phyloP scores from a whole-genome alignment of 2,329 filamentous ascomycete genomes.

The Claviceps capensis region DNA sequence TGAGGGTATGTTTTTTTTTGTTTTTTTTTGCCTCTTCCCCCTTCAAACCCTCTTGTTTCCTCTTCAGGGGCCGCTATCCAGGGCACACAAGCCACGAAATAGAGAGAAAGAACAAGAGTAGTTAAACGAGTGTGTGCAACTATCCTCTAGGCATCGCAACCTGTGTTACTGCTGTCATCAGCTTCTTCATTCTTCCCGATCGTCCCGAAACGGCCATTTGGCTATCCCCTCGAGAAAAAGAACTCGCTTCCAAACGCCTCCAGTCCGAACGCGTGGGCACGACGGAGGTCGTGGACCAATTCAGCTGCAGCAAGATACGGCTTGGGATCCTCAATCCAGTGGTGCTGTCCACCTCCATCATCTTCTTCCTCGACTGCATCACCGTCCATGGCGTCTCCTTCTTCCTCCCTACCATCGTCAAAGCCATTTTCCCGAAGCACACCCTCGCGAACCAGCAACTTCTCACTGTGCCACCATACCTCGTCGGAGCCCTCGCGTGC shows the following conservation, averaged over 20 bases:
- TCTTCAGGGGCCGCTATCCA: background rate
- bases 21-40: background rate
- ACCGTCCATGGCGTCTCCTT: slow-evolving; percentile 61
- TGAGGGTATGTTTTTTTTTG: slow-evolving; percentile 27
- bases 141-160: slow-evolving; percentile 38
- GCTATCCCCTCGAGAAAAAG: slow-evolving; percentile 49
- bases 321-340: slow-evolving; percentile 52
- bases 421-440: slow-evolving; percentile 48
- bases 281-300: slow-evolving; percentile 41
- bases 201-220: slow-evolving; percentile 51
- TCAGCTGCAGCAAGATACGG: slow-evolving; percentile 45
- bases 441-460: slow-evolving; percentile 50
- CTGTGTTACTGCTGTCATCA: slow-evolving; percentile 35
- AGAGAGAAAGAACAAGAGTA: background rate
- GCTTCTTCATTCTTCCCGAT: slow-evolving; percentile 51
- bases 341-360: slow-evolving; percentile 31
- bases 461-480: slow-evolving; percentile 55
- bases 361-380: slow-evolving; percentile 54
- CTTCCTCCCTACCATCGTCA: slow-evolving; percentile 58
- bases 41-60: background rate
- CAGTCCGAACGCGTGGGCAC: slow-evolving; percentile 42
- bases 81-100: background rate
- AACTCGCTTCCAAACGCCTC: slow-evolving; percentile 47
- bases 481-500: slow-evolving; percentile 51
- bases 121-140: background rate